Evolutionary conservation across 345 rosid species (phyloP).

Genomic region (Theobroma cacao): DNA sequence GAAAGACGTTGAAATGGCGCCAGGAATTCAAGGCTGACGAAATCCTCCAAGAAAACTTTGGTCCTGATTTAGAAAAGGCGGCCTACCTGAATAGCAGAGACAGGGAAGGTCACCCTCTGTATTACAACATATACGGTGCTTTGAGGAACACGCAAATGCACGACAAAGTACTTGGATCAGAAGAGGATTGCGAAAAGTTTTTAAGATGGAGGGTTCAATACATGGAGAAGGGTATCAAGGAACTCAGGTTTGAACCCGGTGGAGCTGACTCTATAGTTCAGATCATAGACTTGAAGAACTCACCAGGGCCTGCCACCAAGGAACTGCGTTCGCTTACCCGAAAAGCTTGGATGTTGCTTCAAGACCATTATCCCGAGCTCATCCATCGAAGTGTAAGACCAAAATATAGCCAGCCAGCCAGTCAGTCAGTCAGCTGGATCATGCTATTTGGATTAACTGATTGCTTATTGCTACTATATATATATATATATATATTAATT

Average conservation of each 20-base stretch:
- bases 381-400: constrained; percentile 38
- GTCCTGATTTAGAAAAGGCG: constrained; percentile 27
- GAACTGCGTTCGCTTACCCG: constrained; percentile 29
- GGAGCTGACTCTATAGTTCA: constrained; percentile 46
- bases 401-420: neutral
- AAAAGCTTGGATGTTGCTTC: constrained; percentile 28
- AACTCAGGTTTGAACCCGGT: constrained; percentile 44
- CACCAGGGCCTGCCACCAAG: constrained; percentile 29
- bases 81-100: constrained; percentile 30
- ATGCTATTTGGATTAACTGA: too few relatives aligned
- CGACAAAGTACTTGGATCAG: constrained; percentile 21
- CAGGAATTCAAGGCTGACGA: constrained; percentile 28
- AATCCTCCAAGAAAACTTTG: constrained; percentile 29
- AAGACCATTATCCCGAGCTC: constrained; percentile 51
- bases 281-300: constrained; percentile 49
- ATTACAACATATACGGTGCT: constrained; percentile 26
- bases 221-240: constrained; percentile 41
- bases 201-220: constrained; percentile 35
- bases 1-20: constrained; percentile 49
- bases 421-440: too few relatives aligned
- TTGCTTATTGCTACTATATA: neutral
- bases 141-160: constrained; percentile 33
- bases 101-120: constrained; percentile 51
- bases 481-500: too few relatives aligned
- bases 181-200: constrained; percentile 29